Base-by-base conservation (phyloP, 1,139 yeast genomes). In the Pichia sp. region DNA sequence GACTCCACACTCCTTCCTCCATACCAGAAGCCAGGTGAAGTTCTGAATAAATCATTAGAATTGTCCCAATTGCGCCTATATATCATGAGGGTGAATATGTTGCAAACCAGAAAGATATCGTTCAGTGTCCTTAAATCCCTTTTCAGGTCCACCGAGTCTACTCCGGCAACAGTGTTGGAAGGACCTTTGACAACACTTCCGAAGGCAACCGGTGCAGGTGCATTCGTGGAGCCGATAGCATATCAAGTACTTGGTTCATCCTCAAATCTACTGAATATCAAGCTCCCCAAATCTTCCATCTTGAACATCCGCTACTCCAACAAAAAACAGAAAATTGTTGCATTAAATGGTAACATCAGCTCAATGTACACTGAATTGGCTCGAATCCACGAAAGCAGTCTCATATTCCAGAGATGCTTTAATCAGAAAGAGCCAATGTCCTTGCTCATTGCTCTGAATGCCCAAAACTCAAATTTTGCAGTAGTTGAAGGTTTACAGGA, bases 211-310 rank as follows among this genome's bases (percentile, higher is more conserved):
- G 67, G 66, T 2, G 46, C 52, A 4, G 69, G 67, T 1, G 63
- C 65, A 1, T 63, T 63, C 42, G 49, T 47, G 35, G 63, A 62
- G 27, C 68, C 74, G 9, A 47, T 52, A 8, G 56, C 52, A 26
- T 68, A 70, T 42, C 62, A 63, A 33, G 67, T 67, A 6, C 44
- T 72, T 24, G 77, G 75, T 2, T 56, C 59, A 18, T 64, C 67
- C 1, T 56, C 66, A 5, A 60, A 69, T 8, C 41, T 73, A 39
- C 48, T 73, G 29, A 66, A 63, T 34, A 59, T 72, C 29, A 60
- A 67, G 21, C 48, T 73, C 8, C 79, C 79, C 5, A 62, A 74
- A 6, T 69, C 74, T 2, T 56, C 72, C 4, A 57, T 67, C 4
- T 47, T 74, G 19, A 69, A 62, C 43, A 37, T 58, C 15, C 47